Percentiles rank a stretch among this genome's conserved stretches.
Conservation (phyloP, 495 filamentous ascomycete species). For the Astrocystis sublimbata region DNA sequence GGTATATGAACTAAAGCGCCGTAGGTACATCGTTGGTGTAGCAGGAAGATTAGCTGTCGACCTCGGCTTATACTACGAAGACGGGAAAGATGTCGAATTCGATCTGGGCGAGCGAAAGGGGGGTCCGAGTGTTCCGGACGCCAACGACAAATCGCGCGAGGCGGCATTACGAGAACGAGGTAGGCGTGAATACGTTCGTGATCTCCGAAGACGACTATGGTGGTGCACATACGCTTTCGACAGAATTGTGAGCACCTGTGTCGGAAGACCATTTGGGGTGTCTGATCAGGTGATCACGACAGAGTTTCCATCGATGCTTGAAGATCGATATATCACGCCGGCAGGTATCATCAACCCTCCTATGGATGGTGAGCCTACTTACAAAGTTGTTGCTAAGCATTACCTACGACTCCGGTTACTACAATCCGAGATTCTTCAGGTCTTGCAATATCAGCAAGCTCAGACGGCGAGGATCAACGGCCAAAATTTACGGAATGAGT, state of each 20-base stretch:
- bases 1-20: slow-evolving; percentile 15
- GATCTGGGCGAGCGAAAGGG: slow-evolving; percentile 23
- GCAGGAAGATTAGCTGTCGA: slow-evolving; percentile 89
- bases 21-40: slow-evolving; percentile 85
- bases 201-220: slow-evolving; percentile 85
- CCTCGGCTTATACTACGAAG: slow-evolving; percentile 89
- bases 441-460: slow-evolving; percentile 86
- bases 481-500: slow-evolving; percentile 62
- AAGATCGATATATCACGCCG: slow-evolving; percentile 87
- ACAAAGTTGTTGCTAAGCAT: slow-evolving; percentile 86
- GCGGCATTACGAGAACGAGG: slow-evolving; percentile 57
- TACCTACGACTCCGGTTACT: slow-evolving; percentile 90
- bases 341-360: slow-evolving; percentile 65
- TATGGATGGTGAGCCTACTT: slow-evolving; percentile 60
- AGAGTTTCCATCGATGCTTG: slow-evolving; percentile 84
- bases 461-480: slow-evolving; percentile 59
- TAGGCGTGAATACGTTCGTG: slow-evolving; percentile 80
- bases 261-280: slow-evolving; percentile 90
- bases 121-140: not conserved
- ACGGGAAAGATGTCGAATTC: slow-evolving; percentile 69
- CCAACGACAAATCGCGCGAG: slow-evolving; percentile 33
- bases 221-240: slow-evolving; percentile 97
- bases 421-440: slow-evolving; percentile 93
- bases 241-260: slow-evolving; percentile 85
- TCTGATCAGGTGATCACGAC: slow-evolving; percentile 92